Evolutionary conservation across 495 filamentous ascomycete genomes (phyloP).

Genomic region (Paragyromitra xinjiangensis): DNA sequence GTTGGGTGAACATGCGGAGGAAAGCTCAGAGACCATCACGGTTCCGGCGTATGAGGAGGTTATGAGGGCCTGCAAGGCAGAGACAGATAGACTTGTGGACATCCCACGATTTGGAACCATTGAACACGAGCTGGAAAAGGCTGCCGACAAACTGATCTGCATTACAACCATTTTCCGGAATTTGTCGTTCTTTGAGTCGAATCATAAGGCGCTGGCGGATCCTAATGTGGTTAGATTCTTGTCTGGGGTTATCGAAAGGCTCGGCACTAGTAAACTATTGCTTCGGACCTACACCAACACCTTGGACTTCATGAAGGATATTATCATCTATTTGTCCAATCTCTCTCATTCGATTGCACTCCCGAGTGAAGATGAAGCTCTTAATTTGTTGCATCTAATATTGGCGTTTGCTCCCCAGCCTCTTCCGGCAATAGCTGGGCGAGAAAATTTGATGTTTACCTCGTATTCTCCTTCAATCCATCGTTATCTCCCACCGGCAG

Average conservation of each 20-base stretch:
- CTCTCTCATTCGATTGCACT: slow-evolving; percentile 80
- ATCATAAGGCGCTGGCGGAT: slow-evolving; percentile 75
- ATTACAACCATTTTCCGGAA: slow-evolving; percentile 94
- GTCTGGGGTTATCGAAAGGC: slow-evolving; percentile 79
- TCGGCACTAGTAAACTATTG: slow-evolving; percentile 89
- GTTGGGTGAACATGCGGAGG: slow-evolving; percentile 78
- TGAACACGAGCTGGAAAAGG: slow-evolving; percentile 83
- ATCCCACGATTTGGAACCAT: slow-evolving; percentile 76
- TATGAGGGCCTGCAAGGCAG: slow-evolving; percentile 74
- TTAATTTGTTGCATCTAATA: slow-evolving; percentile 86
- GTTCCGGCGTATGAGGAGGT: slow-evolving; percentile 88
- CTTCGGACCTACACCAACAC: slow-evolving; percentile 81
- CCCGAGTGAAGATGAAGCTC: slow-evolving; percentile 86
- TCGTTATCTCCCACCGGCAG: slow-evolving; percentile 85
- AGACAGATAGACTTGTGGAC: slow-evolving; percentile 74
- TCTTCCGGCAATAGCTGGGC: slow-evolving; percentile 64
- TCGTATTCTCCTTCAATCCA: slow-evolving; percentile 81
- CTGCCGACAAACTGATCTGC: slow-evolving; percentile 85
- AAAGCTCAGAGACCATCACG: slow-evolving; percentile 83
- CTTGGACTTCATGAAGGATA: slow-evolving; percentile 95
- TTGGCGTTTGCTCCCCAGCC: slow-evolving; percentile 85
- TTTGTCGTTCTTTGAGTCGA: slow-evolving; percentile 82
- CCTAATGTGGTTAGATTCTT: slow-evolving; percentile 80
- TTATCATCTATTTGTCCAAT: slow-evolving; percentile 87
- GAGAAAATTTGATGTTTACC: slow-evolving; percentile 75